Conservation (phyloP, 495 filamentous ascomycete species). For the Chaetomium tenue region DNA sequence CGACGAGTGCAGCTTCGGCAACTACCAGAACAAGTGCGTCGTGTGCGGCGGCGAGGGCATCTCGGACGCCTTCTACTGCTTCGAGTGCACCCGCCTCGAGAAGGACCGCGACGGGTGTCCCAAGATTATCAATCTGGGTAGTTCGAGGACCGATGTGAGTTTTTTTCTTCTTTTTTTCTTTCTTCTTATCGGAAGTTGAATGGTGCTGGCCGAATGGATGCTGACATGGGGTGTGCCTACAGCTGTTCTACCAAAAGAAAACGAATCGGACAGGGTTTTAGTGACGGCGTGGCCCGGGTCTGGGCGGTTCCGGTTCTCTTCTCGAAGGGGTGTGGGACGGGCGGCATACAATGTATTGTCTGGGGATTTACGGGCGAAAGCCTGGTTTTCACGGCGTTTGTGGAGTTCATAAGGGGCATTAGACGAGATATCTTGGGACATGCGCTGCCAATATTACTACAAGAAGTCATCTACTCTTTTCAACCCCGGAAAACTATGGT, state of each 20-base stretch:
- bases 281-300: conserved; percentile 41
- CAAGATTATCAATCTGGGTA: conserved; percentile 98
- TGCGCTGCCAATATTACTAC: neutral
- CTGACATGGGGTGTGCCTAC: conserved; percentile 27
- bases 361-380: neutral
- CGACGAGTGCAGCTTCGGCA: conserved; percentile 98
- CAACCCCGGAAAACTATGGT: neutral
- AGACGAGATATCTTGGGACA: neutral
- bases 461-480: neutral
- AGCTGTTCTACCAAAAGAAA: conserved; percentile 57
- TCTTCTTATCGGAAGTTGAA: too few relatives aligned
- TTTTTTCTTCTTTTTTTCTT: too few relatives aligned
- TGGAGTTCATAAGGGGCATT: neutral
- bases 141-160: conserved; percentile 88
- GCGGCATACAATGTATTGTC: neutral
- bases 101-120: conserved; percentile 98
- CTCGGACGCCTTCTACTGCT: conserved; percentile 99
- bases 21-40: conserved; percentile 99
- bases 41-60: conserved; percentile 99
- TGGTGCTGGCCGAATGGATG: too few relatives aligned
- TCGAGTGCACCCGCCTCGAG: conserved; percentile 95
- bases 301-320: conserved; percentile 30
- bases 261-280: conserved; percentile 51
- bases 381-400: conserved; percentile 8
- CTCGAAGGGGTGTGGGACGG: neutral